Conservation (phyloP, 2,329 filamentous ascomycete species). For the Fusarium globosum region DNA sequence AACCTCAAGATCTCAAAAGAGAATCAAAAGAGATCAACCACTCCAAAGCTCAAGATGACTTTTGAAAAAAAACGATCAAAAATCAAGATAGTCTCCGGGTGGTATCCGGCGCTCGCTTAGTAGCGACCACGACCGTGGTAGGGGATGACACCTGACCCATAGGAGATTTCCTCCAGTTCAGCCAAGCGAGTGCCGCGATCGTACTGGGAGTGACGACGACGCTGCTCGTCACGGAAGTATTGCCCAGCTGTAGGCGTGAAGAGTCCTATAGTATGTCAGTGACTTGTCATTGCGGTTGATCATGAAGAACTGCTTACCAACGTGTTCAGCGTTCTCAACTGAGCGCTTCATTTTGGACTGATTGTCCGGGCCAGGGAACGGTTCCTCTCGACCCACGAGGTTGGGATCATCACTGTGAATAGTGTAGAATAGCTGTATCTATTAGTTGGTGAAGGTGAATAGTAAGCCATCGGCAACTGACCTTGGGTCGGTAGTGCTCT, state of each 20-base stretch:
- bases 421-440: conserved; percentile 62
- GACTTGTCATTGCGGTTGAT: background rate
- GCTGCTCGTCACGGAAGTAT: conserved; percentile 79
- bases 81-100: conserved; percentile 16
- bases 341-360: conserved; percentile 88
- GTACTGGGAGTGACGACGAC: conserved; percentile 79
- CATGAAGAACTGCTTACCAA: conserved; percentile 66
- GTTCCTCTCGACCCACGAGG: conserved; percentile 75
- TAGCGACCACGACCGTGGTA: conserved; percentile 47
- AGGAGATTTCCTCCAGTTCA: conserved; percentile 71
- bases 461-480: conserved; percentile 49
- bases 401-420: conserved; percentile 60
- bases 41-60: conserved; percentile 33
- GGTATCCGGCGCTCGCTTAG: conserved; percentile 10
- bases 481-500: conserved; percentile 84
- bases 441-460: background rate
- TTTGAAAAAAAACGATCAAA: conserved; percentile 17
- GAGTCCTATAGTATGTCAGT: conserved; percentile 64
- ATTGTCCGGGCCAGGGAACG: conserved; percentile 84
- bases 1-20: conserved; percentile 18
- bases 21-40: conserved; percentile 12
- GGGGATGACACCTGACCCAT: conserved; percentile 57
- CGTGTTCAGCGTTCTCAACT: conserved; percentile 85
- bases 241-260: conserved; percentile 84
- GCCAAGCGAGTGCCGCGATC: conserved; percentile 83